phyloP scores from a whole-genome alignment of 768 basidiomycete species.

The Solioccasus polychromus region DNA sequence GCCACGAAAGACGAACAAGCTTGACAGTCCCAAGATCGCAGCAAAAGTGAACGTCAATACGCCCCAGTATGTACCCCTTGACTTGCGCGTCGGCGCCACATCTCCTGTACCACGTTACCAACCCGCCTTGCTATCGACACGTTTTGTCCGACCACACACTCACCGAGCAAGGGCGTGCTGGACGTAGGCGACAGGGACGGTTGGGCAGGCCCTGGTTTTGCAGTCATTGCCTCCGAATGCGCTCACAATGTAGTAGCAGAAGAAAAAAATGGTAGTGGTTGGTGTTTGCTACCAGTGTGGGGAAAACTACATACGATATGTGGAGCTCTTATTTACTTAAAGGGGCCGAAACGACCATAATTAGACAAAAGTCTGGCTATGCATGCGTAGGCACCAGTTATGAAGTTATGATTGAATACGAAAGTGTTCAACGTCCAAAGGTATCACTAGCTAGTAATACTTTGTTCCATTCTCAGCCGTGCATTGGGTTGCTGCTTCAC shows the following conservation, averaged over 20 bases:
- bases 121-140: no score
- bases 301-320: conserved; percentile 1
- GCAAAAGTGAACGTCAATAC: conserved; percentile 18
- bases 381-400: no score
- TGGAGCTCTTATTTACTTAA: no score
- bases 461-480: conserved; percentile 57
- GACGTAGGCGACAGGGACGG: conserved; percentile 1
- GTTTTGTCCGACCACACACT: conserved; percentile 2
- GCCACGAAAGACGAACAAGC: conserved; percentile 12
- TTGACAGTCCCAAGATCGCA: conserved; percentile 16
- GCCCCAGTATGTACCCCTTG: conserved; percentile 5
- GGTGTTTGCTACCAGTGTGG: neutral
- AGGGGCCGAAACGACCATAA: no score
- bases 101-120: neutral
- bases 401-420: no score
- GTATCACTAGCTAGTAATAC: conserved; percentile 11
- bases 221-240: conserved; percentile 10
- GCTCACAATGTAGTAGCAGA: neutral
- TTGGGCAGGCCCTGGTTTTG: neutral
- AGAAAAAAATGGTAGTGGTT: neutral
- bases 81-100: conserved; percentile 3
- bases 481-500: conserved; percentile 46
- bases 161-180: conserved; percentile 21
- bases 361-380: neutral
- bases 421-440: no score